Evolutionary conservation across 1,139 yeast genomes (phyloP).

Genomic region (Saccharomyces hybrid): DNA sequence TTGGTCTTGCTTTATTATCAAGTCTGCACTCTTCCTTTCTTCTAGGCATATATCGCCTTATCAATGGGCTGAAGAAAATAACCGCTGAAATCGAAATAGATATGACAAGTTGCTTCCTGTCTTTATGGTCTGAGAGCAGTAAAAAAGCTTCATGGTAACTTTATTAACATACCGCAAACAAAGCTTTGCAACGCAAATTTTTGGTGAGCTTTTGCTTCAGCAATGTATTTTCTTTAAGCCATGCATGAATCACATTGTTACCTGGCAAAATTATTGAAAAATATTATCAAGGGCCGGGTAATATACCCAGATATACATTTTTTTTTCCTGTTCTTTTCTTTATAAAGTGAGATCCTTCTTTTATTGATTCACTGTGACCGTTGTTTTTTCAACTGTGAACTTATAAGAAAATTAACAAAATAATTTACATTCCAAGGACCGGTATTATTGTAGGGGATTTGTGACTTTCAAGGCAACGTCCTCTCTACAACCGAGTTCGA

Average conservation of each 20-base stretch:
- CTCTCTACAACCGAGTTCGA: constrained; percentile 29
- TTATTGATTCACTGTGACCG: background rate
- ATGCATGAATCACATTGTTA: too few relatives aligned
- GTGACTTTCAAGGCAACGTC: constrained; percentile 21
- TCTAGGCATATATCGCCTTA: background rate
- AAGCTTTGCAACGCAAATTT: too few relatives aligned
- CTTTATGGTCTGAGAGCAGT: background rate
- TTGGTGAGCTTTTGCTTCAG: too few relatives aligned
- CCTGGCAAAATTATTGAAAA: too few relatives aligned
- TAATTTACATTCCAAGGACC: constrained; percentile 25
- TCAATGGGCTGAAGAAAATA: background rate
- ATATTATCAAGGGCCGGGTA: too few relatives aligned
- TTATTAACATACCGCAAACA: background rate
- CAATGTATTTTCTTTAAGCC: too few relatives aligned
- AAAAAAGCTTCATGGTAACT: too few relatives aligned
- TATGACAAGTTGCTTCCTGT: background rate
- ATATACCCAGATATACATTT: too few relatives aligned
- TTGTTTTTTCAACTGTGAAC: background rate
- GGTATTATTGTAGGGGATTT: constrained; percentile 27
- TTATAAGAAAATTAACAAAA: background rate
- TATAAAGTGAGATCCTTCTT: background rate
- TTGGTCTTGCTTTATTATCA: background rate
- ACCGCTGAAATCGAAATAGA: background rate
- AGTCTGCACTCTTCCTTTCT: background rate
- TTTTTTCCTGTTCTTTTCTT: background rate